These are phyloP conservation scores for Saccharomyces hybrid DNA, from an alignment of 1,139 yeast species.

Conservation along the genomic window DNA sequence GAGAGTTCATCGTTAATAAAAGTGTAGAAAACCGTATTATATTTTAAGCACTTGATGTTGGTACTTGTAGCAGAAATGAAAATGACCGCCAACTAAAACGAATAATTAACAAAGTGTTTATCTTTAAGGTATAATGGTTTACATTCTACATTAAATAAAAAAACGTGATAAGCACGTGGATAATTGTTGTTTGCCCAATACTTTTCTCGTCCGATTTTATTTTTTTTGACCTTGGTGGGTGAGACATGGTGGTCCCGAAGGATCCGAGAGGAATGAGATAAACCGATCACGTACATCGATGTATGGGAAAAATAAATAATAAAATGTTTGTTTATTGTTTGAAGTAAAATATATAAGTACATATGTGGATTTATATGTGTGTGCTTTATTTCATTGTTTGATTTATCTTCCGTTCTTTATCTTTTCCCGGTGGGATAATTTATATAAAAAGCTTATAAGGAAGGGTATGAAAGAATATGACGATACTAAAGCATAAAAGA, in stretches of 20 bases:
- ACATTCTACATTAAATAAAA: background rate
- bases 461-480: background rate
- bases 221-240: background rate
- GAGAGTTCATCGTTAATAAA: background rate
- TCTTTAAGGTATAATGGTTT: background rate
- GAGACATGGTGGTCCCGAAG: background rate
- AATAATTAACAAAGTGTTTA: background rate
- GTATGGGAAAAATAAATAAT: background rate
- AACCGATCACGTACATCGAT: background rate
- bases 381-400: background rate
- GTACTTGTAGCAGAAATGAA: background rate
- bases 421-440: background rate
- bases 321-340: background rate
- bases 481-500: background rate
- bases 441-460: background rate
- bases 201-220: background rate
- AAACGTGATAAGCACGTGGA: constrained; percentile 5
- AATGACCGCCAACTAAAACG: background rate
- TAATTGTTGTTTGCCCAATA: background rate
- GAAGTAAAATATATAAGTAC: background rate
- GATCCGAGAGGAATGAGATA: background rate
- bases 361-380: background rate
- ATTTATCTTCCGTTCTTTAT: background rate
- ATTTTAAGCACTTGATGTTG: background rate
- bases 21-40: background rate